Percentiles rank a stretch among this genome's conserved stretches.
Conservation (phyloP, 1,284 basidiomycete species). For the Fomitiporia mediterranea region DNA sequence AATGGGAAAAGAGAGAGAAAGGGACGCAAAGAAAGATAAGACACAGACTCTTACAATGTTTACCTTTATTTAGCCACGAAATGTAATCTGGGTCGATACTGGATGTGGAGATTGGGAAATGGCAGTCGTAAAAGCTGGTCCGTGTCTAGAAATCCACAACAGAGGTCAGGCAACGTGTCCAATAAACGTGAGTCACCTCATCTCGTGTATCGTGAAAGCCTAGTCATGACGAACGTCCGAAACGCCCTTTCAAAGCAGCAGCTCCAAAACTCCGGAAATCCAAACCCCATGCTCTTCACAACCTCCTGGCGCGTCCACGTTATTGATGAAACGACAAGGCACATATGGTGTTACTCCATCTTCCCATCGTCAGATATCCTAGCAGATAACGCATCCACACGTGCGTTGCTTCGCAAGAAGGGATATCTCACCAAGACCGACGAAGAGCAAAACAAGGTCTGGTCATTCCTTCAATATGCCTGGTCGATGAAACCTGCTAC, state of each 20-base stretch:
- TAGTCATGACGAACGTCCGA: too few relatives aligned
- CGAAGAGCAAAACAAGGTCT: background rate
- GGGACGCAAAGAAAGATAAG: too few relatives aligned
- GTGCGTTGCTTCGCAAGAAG: background rate
- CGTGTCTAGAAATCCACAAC: background rate
- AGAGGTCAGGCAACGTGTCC: background rate
- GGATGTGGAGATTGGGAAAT: background rate
- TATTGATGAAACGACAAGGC: background rate
- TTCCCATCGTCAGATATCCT: background rate
- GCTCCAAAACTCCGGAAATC: too few relatives aligned
- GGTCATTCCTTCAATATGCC: background rate
- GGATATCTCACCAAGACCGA: background rate
- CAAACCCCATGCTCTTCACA: background rate
- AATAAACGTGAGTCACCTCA: background rate
- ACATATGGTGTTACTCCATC: background rate
- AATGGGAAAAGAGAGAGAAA: too few relatives aligned
- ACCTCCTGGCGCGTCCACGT: background rate
- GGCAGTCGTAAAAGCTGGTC: background rate
- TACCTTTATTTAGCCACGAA: background rate
- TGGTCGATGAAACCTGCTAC: background rate
- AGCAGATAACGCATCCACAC: background rate
- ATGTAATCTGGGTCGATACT: background rate
- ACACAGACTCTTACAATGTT: too few relatives aligned
- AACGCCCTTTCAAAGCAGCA: too few relatives aligned
- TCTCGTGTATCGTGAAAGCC: background rate